phyloP scores from a whole-genome alignment of 129 eudicot genomes.

The Lactuca saligna region DNA sequence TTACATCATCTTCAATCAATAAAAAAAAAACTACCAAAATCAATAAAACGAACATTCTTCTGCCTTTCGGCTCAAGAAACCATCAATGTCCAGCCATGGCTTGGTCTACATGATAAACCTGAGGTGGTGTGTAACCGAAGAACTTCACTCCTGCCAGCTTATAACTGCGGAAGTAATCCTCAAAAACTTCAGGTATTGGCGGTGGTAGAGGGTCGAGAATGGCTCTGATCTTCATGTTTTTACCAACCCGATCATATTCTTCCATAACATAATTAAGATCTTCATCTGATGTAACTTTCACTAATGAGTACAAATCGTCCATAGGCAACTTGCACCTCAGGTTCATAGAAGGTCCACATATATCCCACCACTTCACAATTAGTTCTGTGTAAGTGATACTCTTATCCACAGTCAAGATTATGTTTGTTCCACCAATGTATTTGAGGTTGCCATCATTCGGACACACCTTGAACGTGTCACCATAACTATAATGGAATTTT shows the following conservation, averaged over 20 bases:
- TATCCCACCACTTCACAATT: not conserved
- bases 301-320: not conserved
- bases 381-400: conserved; percentile 5
- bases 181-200: no score
- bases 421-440: conserved; percentile 6
- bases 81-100: not conserved
- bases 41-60: no score
- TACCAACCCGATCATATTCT: not conserved
- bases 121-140: not conserved
- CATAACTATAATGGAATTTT: conserved; percentile 9
- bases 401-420: not conserved
- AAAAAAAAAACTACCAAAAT: no score
- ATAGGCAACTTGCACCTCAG: not conserved
- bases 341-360: not conserved
- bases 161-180: not conserved
- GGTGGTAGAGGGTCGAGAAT: not conserved
- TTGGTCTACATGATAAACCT: not conserved
- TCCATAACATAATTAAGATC: not conserved
- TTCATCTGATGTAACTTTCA: not conserved
- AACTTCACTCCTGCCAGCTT: not conserved
- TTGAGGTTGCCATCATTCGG: not conserved
- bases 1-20: no score
- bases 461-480: not conserved
- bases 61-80: no score
- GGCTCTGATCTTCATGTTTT: not conserved